Base-by-base conservation (phyloP, 2,329 filamentous ascomycete genomes). In the Seiridium cupressi region DNA sequence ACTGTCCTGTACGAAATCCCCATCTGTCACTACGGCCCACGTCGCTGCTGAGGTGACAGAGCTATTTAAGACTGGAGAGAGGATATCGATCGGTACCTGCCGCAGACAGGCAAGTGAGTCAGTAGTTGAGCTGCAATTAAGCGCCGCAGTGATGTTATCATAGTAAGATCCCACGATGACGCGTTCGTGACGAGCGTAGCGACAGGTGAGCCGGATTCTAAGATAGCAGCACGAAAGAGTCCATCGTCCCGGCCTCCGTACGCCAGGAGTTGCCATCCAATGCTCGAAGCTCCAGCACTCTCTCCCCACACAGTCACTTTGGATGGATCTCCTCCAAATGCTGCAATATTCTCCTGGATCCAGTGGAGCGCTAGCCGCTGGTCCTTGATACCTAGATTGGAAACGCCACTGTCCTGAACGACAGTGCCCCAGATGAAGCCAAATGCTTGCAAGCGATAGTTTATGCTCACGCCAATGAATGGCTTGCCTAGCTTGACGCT, bases 291-390 rank as follows among this genome's bases (percentile, higher is more conserved):
- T 8, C 38, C 38, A 42, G 76, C 76, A 35, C 73, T 76, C 68
- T 89, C 82, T 3, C 88, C 87, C 82, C 83, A 88, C 55, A 89
- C 84, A 0, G 86, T 89, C 5, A 89, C 86, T 63, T 85, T 86
- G 4, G 76, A 73, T 0, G 87, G 84, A 65, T 90, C 87, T 2
- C 88, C 88, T 2, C 88, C 88, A 69, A 90, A 91, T 0, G 80
- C 75, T 0, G 76, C 81, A 60, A 90, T 88, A 65, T 89, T 87
- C 62, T 88, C 84, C 4, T 84, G 80, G 0, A 88, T 87, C 49
- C 87, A 90, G 61, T 88, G 66, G 18, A 90, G 72, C 0, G 81
- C 86, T 8, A 85, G 73, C 32, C 84, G 75, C 68, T 89, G 86
- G 64, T 90, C 87, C 0, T 84, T 74, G 2, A 88, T 74, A 3